These are phyloP conservation scores for Toxoplasma gondii DNA, from an alignment of 169 alveolate species.

Conservation along the genomic window DNA sequence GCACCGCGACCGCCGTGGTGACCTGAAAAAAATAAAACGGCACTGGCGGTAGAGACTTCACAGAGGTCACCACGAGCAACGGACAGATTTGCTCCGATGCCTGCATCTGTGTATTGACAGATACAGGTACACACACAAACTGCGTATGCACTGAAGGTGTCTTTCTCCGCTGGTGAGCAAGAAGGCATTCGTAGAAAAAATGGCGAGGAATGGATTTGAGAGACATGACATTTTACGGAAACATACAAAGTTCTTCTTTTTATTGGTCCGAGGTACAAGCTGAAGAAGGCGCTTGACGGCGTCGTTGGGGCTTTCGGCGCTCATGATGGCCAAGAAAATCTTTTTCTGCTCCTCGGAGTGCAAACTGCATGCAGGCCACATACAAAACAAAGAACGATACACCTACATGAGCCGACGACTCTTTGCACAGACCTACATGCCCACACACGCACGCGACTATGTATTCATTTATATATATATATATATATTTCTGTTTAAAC, in stretches of 20 bases:
- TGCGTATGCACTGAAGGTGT: no score
- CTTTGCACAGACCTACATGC: no score
- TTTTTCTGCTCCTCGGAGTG: constrained; percentile 63
- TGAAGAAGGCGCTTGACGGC: constrained; percentile 53
- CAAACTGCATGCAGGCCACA: constrained; percentile 20
- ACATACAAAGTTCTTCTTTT: background rate
- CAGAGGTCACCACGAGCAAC: background rate
- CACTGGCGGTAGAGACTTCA: no score
- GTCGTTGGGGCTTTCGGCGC: constrained; percentile 47
- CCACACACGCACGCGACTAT: no score
- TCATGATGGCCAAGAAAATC: constrained; percentile 51
- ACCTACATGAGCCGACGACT: background rate
- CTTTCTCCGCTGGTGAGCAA: no score
- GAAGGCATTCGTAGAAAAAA: no score
- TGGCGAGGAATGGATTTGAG: no score
- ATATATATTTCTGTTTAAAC: no score
- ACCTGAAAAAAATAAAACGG: background rate
- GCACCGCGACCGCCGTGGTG: constrained; percentile 60
- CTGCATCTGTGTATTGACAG: no score
- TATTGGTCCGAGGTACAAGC: background rate
- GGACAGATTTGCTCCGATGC: background rate
- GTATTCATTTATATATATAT: no score
- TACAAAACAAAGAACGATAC: background rate
- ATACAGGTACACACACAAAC: no score
- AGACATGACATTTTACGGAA: background rate